Conservation (phyloP, 176 grass and related monocot species). For the Oryza nivara region DNA sequence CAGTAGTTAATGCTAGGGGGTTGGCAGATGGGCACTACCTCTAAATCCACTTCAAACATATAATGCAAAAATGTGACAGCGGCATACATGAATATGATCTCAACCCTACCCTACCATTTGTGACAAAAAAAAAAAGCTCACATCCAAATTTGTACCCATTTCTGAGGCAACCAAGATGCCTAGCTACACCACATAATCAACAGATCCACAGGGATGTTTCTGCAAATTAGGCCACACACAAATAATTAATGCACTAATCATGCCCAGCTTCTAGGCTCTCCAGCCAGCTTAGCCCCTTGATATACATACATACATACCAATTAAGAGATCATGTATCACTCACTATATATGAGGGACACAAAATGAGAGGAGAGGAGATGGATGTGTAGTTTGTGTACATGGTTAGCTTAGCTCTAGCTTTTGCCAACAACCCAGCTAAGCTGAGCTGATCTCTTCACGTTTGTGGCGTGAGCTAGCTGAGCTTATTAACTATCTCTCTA, state of each 20-base stretch:
- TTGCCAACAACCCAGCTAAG: background rate
- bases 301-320: background rate
- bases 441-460: background rate
- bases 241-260: slow-evolving; percentile 23
- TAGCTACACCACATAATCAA: background rate
- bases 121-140: background rate
- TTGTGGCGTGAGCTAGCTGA: slow-evolving; percentile 5
- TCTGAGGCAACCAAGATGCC: background rate
- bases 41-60: background rate
- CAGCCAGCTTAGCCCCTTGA: background rate
- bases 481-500: background rate
- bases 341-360: background rate
- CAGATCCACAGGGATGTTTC: background rate
- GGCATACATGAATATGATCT: background rate
- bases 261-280: slow-evolving; percentile 7
- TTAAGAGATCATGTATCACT: background rate
- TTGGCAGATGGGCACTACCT: background rate
- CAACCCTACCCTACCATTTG: background rate
- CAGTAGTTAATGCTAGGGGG: background rate
- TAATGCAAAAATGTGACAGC: background rate
- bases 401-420: background rate
- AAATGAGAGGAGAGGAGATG: background rate
- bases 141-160: background rate
- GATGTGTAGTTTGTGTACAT: background rate
- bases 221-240: slow-evolving; percentile 5